These are phyloP conservation scores for Tolypocladium inflatum DNA, from an alignment of 2,329 filamentous ascomycete genomes.

Conservation along the genomic window DNA sequence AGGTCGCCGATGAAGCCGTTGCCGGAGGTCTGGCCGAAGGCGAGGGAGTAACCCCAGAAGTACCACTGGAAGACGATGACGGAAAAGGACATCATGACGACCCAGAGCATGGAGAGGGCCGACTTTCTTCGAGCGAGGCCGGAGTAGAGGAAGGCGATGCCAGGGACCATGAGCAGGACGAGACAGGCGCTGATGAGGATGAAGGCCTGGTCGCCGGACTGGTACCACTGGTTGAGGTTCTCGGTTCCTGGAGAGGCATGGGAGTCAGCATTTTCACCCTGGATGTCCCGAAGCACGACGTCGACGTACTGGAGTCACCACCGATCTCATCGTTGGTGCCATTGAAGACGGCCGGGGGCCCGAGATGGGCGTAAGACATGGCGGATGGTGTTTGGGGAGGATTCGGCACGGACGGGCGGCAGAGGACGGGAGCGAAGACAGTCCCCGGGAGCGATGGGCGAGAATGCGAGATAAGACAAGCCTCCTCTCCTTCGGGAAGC, in stretches of 20 bases:
- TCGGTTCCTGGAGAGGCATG: slow-evolving; percentile 48
- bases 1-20: slow-evolving; percentile 91
- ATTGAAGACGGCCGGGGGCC: slow-evolving; percentile 51
- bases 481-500: not conserved
- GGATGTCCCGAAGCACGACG: not conserved
- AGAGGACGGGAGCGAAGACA: not conserved
- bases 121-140: slow-evolving; percentile 97
- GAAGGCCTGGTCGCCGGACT: slow-evolving; percentile 85
- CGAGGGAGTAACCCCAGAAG: slow-evolving; percentile 96
- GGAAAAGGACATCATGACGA: slow-evolving; percentile 86
- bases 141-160: slow-evolving; percentile 95
- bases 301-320: slow-evolving; percentile 65
- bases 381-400: slow-evolving; percentile 3
- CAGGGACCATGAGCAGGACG: slow-evolving; percentile 93
- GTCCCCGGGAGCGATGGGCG: not conserved
- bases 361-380: slow-evolving; percentile 53
- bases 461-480: not conserved
- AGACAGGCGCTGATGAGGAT: slow-evolving; percentile 85
- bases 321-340: slow-evolving; percentile 55
- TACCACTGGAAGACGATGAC: slow-evolving; percentile 98
- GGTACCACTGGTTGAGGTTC: slow-evolving; percentile 95
- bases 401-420: slow-evolving; percentile 3
- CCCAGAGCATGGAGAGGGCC: slow-evolving; percentile 93
- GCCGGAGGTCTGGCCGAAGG: slow-evolving; percentile 72
- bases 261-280: not conserved